phyloP scores from a whole-genome alignment of 2,329 filamentous ascomycete species.

The Volutella citrinella region DNA sequence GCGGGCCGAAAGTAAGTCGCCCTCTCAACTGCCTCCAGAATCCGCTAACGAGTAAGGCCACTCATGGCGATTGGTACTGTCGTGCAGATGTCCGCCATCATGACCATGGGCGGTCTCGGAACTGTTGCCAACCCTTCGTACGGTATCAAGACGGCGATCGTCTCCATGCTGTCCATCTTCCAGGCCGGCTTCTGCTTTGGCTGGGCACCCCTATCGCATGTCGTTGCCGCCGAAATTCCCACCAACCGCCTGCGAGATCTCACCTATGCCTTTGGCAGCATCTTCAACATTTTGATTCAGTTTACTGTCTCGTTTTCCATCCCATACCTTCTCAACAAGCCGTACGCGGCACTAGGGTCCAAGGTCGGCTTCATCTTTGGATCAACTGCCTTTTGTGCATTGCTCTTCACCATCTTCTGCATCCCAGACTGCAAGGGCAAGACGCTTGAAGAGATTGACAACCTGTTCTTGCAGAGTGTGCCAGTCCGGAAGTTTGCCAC shows the following conservation, averaged over 20 bases:
- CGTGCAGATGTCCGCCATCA: too few species aligned
- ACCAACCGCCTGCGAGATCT: slow-evolving; percentile 29
- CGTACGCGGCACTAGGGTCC: slow-evolving; percentile 30
- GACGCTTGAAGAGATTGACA: slow-evolving; percentile 13
- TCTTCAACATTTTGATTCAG: slow-evolving; percentile 30
- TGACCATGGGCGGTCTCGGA: too few species aligned
- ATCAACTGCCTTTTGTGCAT: slow-evolving; percentile 2
- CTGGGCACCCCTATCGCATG: slow-evolving; percentile 32
- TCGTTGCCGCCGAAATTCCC: slow-evolving; percentile 32
- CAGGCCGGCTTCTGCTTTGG: slow-evolving; percentile 28
- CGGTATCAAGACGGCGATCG: too few species aligned
- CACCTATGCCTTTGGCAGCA: slow-evolving; percentile 24
- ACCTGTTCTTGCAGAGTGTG: too few species aligned
- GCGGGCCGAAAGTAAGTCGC: slow-evolving; percentile 6
- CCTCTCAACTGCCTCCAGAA: too few species aligned
- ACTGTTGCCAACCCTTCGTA: too few species aligned
- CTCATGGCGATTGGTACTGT: too few species aligned
- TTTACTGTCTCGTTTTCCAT: slow-evolving; percentile 33
- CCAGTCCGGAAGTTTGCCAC: too few species aligned
- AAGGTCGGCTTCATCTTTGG: slow-evolving; percentile 36
- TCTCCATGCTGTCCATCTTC: too few species aligned
- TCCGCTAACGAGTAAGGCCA: too few species aligned
- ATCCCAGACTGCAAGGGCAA: slow-evolving; percentile 11
- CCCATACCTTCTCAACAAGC: slow-evolving; percentile 34
- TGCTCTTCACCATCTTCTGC: slow-evolving; percentile 10